phyloP scores from a whole-genome alignment of 768 basidiomycete species.

The Naematelia encephala region DNA sequence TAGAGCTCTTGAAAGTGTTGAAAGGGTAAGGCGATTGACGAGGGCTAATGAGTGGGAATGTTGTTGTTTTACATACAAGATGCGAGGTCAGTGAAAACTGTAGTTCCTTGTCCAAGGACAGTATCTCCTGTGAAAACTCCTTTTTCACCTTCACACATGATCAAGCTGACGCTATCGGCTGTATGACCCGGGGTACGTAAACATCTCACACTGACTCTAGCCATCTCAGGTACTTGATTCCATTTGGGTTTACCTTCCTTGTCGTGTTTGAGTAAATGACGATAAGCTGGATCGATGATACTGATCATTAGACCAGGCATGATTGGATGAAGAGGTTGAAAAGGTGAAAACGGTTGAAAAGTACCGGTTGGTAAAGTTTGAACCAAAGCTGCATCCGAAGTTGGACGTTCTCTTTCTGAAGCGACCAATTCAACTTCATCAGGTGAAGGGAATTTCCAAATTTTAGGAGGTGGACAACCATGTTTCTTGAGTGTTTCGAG shows the following conservation, averaged over 20 bases:
- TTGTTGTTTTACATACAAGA: conserved; percentile 52
- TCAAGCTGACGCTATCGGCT: conserved; percentile 72
- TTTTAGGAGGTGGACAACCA: conserved; percentile 54
- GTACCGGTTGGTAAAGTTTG: conserved; percentile 31
- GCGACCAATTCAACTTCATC: conserved; percentile 29
- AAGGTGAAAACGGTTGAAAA: conserved; percentile 35
- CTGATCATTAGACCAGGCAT: conserved; percentile 44
- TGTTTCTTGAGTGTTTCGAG: conserved; percentile 63
- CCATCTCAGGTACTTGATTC: conserved; percentile 41
- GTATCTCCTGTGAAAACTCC: conserved; percentile 88
- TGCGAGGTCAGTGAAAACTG: conserved; percentile 80
- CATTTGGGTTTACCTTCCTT: conserved; percentile 39
- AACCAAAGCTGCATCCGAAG: conserved; percentile 33
- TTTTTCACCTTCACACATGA: conserved; percentile 62
- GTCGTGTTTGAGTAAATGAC: conserved; percentile 37
- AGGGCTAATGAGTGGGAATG: not conserved
- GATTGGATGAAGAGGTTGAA: conserved; percentile 41
- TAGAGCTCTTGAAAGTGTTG: too few species aligned
- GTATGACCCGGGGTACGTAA: conserved; percentile 91
- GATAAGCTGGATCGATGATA: conserved; percentile 41
- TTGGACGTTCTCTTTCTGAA: conserved; percentile 27
- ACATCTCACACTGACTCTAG: conserved; percentile 57
- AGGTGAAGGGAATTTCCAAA: conserved; percentile 46
- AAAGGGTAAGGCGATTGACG: too few species aligned
- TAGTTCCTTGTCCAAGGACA: conserved; percentile 82